phyloP scores from a whole-genome alignment of 225 moss, liverwort and hornwort species.

The Neckera pumila region DNA sequence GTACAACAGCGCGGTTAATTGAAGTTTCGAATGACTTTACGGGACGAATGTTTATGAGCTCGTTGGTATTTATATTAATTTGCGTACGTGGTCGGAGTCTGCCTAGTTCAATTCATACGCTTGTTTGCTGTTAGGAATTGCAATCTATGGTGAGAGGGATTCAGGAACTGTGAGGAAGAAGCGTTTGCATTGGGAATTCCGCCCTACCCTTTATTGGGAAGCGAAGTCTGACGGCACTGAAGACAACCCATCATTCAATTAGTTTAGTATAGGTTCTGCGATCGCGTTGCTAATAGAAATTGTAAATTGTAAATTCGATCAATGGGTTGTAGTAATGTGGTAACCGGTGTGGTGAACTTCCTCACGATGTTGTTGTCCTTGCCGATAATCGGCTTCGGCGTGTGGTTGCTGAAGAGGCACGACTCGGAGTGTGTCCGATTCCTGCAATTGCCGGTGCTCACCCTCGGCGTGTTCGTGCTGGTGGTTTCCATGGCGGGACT shows the following conservation, averaged over 20 bases:
- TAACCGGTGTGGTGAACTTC: conserved; percentile 57
- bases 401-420: conserved; percentile 68
- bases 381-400: conserved; percentile 63
- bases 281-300: not conserved
- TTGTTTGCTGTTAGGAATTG: not conserved
- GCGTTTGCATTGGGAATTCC: not conserved
- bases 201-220: not conserved
- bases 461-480: conserved; percentile 60
- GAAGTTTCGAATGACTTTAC: not conserved
- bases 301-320: not conserved
- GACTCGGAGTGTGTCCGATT: conserved; percentile 68
- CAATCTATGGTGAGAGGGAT: not conserved
- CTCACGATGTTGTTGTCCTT: conserved; percentile 40
- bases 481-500: conserved; percentile 67
- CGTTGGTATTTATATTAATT: too few relatives aligned
- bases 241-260: not conserved
- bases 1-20: not conserved
- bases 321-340: conserved; percentile 54
- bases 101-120: too few relatives aligned
- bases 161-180: not conserved
- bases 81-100: too few relatives aligned
- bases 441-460: conserved; percentile 75
- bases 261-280: not conserved
- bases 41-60: not conserved
- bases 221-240: not conserved